Conservation (phyloP, 169 alveolate species). For the Eimeria necatrix region DNA sequence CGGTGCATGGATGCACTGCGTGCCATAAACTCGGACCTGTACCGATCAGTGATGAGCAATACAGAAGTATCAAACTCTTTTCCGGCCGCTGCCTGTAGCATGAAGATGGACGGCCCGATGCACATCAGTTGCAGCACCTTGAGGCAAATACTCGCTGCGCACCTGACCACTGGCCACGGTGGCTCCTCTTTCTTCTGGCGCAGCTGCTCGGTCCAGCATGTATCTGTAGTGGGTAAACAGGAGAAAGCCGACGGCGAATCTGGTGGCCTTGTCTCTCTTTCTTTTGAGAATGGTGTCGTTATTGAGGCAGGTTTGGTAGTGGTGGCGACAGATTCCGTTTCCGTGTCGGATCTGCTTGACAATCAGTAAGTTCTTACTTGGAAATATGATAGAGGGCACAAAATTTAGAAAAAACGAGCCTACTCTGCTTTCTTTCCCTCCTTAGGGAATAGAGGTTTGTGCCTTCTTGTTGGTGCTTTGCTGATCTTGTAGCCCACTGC, state of each 20-base stretch:
- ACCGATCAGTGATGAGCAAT: neutral
- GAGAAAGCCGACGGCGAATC: neutral
- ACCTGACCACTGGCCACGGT: neutral
- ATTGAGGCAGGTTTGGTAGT: conserved; percentile 8
- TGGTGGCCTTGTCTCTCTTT: neutral
- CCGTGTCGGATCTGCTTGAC: neutral
- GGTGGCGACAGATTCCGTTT: neutral
- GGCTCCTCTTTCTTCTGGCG: conserved; percentile 24
- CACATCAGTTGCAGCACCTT: neutral
- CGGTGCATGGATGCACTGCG: conserved; percentile 30
- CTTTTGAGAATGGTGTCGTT: neutral
- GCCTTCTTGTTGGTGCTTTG: neutral
- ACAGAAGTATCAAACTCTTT: neutral
- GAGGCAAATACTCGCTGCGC: neutral
- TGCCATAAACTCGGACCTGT: neutral
- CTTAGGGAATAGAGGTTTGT: neutral
- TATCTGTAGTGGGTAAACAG: neutral
- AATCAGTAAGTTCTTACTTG: conserved; percentile 1
- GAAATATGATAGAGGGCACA: too few species aligned
- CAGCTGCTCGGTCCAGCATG: neutral
- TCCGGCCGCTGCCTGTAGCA: neutral
- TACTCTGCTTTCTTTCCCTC: too few species aligned
- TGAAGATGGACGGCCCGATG: neutral
- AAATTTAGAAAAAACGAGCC: too few species aligned
- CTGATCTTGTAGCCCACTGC: neutral